Conservation (phyloP, 108 stramenopile species). For the Pseudonitzschia delicatissima region DNA sequence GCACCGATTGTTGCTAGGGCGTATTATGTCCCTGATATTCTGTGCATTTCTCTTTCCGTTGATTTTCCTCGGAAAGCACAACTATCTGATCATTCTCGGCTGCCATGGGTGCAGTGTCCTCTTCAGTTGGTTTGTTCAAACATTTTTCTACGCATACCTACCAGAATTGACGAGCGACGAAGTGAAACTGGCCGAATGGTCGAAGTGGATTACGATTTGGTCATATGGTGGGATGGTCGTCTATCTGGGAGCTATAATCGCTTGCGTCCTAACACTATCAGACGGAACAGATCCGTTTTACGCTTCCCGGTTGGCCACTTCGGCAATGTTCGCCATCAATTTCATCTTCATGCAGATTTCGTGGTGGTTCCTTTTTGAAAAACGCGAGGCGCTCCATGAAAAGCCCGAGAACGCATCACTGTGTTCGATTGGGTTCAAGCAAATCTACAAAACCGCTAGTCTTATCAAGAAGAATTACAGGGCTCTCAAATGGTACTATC, state of each 20-base stretch:
- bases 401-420: conserved; percentile 37
- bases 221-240: conserved; percentile 52
- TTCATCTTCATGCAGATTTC: conserved; percentile 23
- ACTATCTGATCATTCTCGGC: conserved; percentile 48
- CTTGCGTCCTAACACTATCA: conserved; percentile 26
- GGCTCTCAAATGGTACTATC: conserved; percentile 51
- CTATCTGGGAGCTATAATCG: conserved; percentile 42
- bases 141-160: conserved; percentile 68
- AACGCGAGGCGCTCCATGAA: conserved; percentile 38
- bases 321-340: conserved; percentile 41
- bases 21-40: conserved; percentile 38
- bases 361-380: conserved; percentile 51
- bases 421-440: conserved; percentile 43
- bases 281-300: conserved; percentile 37
- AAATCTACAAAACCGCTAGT: conserved; percentile 38
- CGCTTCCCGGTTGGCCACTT: conserved; percentile 41
- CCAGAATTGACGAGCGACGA: conserved; percentile 68
- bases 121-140: conserved; percentile 63
- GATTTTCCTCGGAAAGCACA: conserved; percentile 55
- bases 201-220: conserved; percentile 54
- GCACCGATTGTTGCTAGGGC: conserved; percentile 47
- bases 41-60: conserved; percentile 46
- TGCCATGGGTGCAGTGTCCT: conserved; percentile 45
- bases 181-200: conserved; percentile 45
- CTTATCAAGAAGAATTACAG: conserved; percentile 33